Conservation (phyloP, 768 basidiomycete species). For the Boletus tylopilopsis region DNA sequence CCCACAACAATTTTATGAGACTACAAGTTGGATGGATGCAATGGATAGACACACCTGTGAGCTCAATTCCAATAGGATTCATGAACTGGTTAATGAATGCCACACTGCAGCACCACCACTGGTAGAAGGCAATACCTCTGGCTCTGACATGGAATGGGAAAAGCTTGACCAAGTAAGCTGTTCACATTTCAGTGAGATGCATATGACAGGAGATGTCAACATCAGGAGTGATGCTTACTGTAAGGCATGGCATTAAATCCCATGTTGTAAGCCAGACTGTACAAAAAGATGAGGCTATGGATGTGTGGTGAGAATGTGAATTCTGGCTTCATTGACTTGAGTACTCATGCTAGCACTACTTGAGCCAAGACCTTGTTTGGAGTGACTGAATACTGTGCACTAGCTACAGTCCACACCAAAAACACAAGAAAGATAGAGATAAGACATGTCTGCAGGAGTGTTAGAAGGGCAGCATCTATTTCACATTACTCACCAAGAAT, state of each 20-base stretch:
- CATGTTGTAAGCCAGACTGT: not conserved
- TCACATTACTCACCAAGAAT: not conserved
- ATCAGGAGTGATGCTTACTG: not conserved
- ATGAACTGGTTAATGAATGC: conserved; percentile 10
- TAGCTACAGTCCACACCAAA: conserved; percentile 3
- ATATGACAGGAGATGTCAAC: too few species aligned
- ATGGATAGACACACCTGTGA: conserved; percentile 1
- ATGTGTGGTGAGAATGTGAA: not conserved
- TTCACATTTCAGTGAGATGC: not conserved
- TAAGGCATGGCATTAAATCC: not conserved
- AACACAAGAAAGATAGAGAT: conserved; percentile 10
- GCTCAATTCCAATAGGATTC: conserved; percentile 14
- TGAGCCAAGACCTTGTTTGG: not conserved
- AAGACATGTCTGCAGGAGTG: not conserved
- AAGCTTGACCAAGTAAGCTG: conserved; percentile 44
- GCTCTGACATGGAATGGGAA: conserved; percentile 63
- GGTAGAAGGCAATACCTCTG: conserved; percentile 57
- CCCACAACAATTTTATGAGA: not conserved
- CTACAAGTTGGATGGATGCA: too few species aligned
- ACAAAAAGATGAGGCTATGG: conserved; percentile 1
- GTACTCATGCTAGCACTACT: not conserved
- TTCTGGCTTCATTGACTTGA: not conserved
- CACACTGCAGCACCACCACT: conserved; percentile 47
- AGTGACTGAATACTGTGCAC: conserved; percentile 1
- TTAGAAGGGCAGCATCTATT: not conserved